These are phyloP conservation scores for Scleroderma citrinum DNA, from an alignment of 768 basidiomycete species.

Conservation along the genomic window DNA sequence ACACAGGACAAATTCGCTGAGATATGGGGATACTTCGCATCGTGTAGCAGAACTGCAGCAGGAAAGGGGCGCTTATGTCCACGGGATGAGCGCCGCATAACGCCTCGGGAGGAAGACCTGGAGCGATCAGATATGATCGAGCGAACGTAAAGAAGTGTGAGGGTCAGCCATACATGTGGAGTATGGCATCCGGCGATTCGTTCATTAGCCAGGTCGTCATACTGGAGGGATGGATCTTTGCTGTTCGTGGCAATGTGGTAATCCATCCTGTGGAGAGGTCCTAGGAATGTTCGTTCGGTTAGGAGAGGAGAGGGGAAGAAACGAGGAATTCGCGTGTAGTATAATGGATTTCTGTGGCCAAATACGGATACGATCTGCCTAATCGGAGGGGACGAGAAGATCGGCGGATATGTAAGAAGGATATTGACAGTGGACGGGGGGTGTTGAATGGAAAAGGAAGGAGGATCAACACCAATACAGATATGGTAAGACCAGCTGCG, in stretches of 20 bases:
- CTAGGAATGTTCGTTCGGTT: too few relatives aligned
- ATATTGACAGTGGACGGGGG: constrained; percentile 4
- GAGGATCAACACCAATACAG: constrained; percentile 26
- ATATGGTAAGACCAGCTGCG: constrained; percentile 14
- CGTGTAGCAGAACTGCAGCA: too few relatives aligned
- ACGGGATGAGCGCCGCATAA: constrained; percentile 16
- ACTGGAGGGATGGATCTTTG: too few relatives aligned
- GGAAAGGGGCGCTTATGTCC: constrained; percentile 20
- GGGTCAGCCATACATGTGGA: neutral
- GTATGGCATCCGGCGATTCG: too few relatives aligned
- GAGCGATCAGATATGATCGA: neutral
- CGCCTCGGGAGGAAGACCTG: constrained; percentile 8
- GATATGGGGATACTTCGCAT: too few relatives aligned
- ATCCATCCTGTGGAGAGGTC: too few relatives aligned
- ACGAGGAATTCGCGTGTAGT: neutral
- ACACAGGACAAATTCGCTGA: too few relatives aligned
- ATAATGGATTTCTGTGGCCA: constrained; percentile 7
- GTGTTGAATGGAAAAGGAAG: constrained; percentile 13
- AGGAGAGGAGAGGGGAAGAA: too few relatives aligned
- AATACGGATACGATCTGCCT: constrained; percentile 17
- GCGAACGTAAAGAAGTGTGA: constrained; percentile 3
- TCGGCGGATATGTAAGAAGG: constrained; percentile 31
- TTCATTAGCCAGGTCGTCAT: too few relatives aligned
- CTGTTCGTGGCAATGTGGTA: too few relatives aligned
- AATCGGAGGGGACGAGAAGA: constrained; percentile 25